Evolutionary conservation across 2,329 filamentous ascomycete genomes (phyloP).

Genomic region (Cladorrhinum sp.): DNA sequence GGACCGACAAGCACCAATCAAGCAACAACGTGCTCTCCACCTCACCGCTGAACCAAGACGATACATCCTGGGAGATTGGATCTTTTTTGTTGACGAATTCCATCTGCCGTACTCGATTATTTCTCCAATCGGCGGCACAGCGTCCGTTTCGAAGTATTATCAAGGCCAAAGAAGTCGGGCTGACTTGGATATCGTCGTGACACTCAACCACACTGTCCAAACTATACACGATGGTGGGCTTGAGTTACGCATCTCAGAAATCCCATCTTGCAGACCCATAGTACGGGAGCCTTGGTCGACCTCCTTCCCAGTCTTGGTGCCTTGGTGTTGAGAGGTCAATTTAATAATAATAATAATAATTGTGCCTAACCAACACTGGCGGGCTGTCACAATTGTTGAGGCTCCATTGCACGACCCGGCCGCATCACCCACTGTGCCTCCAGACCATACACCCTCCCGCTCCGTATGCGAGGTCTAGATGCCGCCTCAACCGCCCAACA

Average conservation of each 20-base stretch:
- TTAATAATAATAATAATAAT: neutral
- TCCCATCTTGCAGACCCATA: neutral
- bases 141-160: neutral
- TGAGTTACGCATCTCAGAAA: neutral
- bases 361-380: neutral
- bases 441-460: neutral
- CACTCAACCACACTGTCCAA: neutral
- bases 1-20: slow-evolving; percentile 24
- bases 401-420: neutral
- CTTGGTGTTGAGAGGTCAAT: neutral
- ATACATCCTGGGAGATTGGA: neutral
- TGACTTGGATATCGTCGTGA: neutral
- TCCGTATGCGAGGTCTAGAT: neutral
- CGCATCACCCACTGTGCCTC: neutral
- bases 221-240: neutral
- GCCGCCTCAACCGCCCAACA: neutral
- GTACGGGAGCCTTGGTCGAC: neutral
- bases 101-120: neutral
- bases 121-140: no score
- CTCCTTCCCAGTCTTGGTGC: neutral
- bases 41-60: neutral
- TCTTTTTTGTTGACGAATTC: neutral
- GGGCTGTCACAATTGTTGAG: neutral
- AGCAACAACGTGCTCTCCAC: slow-evolving; percentile 26
- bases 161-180: neutral